phyloP scores from a whole-genome alignment of 2,329 filamentous ascomycete species.

The Coleophoma crateriformis region DNA sequence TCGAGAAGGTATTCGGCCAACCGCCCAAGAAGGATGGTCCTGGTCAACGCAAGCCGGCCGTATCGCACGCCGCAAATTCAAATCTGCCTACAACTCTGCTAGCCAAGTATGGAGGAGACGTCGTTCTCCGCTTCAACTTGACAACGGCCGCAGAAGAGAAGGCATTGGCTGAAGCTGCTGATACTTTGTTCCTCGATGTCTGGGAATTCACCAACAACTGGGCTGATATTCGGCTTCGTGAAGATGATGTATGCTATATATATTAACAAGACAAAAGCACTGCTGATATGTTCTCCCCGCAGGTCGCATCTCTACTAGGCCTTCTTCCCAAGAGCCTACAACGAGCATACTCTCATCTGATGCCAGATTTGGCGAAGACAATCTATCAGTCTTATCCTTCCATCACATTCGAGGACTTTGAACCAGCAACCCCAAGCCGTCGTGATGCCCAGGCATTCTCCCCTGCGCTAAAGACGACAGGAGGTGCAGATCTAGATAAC shows the following conservation, averaged over 20 bases:
- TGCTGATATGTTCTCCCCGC: constrained; percentile 7
- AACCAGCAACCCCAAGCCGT: constrained; percentile 12
- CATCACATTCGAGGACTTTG: constrained; percentile 11
- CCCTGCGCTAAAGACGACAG: constrained; percentile 19
- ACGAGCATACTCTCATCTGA: constrained; percentile 65
- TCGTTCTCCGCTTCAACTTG: constrained; percentile 87
- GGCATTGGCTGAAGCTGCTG: constrained; percentile 66
- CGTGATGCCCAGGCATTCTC: constrained; percentile 24
- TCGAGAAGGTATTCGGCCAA: constrained; percentile 45
- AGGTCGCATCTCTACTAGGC: constrained; percentile 68
- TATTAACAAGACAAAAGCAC: neutral
- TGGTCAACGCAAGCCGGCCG: constrained; percentile 14
- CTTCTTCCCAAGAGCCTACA: constrained; percentile 73
- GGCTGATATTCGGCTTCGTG: constrained; percentile 77
- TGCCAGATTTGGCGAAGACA: constrained; percentile 73
- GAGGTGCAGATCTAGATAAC: constrained; percentile 46
- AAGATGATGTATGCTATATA: constrained; percentile 57
- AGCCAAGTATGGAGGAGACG: constrained; percentile 64
- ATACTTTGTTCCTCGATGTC: constrained; percentile 77
- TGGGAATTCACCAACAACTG: constrained; percentile 81
- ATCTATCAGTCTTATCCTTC: constrained; percentile 68
- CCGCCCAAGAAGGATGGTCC: constrained; percentile 7
- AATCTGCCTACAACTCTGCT: constrained; percentile 27
- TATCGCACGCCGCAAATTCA: constrained; percentile 17
- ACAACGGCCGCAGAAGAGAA: constrained; percentile 61